A percentile compares a stretch with the other conserved stretches of the same genome.
phyloP scores from a whole-genome alignment of 1,284 basidiomycete species.

The Trametes polyzona region DNA sequence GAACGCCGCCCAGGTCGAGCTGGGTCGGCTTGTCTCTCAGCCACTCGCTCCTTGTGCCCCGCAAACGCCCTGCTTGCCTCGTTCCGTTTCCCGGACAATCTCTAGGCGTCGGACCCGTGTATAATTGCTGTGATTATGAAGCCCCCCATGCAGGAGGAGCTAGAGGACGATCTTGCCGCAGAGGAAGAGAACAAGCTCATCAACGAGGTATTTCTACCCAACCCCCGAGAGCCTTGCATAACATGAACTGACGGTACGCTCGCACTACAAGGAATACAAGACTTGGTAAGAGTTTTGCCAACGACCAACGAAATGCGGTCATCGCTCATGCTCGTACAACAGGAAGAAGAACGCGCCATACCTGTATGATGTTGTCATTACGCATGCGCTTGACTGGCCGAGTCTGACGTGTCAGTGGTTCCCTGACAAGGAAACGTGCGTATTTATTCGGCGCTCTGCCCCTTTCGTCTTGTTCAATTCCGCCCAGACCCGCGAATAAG shows the following conservation, averaged over 20 bases:
- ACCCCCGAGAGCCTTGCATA: neutral
- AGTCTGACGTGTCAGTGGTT: conserved; percentile 99
- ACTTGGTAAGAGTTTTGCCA: conserved; percentile 60
- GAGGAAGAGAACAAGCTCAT: conserved; percentile 91
- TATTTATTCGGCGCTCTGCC: conserved; percentile 14
- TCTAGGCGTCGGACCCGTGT: too few species aligned
- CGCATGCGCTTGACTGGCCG: conserved; percentile 98
- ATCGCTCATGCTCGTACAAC: conserved; percentile 14
- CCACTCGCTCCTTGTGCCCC: conserved; percentile 7
- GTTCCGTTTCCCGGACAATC: too few species aligned
- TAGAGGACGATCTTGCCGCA: conserved; percentile 80
- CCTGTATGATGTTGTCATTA: conserved; percentile 96
- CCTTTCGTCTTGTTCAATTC: neutral
- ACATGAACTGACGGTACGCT: neutral
- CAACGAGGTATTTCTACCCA: conserved; percentile 72
- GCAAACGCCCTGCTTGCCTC: neutral
- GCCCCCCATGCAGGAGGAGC: conserved; percentile 66
- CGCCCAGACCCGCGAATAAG: conserved; percentile 77
- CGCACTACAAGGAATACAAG: conserved; percentile 71
- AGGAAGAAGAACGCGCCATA: conserved; percentile 99
- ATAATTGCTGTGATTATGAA: conserved; percentile 46
- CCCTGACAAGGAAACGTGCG: conserved; percentile 93
- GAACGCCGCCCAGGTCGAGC: conserved; percentile 11
- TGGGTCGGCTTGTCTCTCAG: conserved; percentile 14
- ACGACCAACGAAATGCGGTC: conserved; percentile 6